Conservation (phyloP, 805 yeast genomes). For the Metschnikowia dekortorum region DNA sequence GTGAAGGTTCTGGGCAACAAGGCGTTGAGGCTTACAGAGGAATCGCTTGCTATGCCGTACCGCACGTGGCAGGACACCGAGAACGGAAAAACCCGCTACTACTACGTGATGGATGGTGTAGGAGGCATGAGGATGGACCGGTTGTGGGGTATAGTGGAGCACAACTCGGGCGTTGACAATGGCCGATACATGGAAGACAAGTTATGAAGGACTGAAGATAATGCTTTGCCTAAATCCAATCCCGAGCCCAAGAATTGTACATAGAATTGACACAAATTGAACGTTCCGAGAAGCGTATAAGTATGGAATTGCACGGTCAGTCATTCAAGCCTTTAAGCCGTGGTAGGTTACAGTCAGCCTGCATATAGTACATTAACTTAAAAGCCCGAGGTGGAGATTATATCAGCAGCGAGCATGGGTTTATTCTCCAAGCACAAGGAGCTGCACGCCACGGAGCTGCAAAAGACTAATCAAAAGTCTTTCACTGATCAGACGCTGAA, state of each 20-base stretch:
- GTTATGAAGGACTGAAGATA: not conserved
- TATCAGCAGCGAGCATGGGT: not conserved
- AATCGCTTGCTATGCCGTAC: constrained; percentile 22
- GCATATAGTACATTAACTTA: not conserved
- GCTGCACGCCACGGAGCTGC: not conserved
- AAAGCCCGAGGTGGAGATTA: not conserved
- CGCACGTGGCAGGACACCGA: constrained; percentile 37
- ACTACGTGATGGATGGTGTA: constrained; percentile 64
- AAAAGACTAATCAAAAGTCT: not conserved
- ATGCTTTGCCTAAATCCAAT: too few relatives aligned
- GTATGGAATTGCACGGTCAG: too few relatives aligned
- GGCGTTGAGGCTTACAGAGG: constrained; percentile 29
- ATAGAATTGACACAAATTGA: too few relatives aligned
- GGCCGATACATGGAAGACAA: constrained; percentile 45
- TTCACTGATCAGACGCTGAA: not conserved
- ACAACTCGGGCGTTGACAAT: constrained; percentile 59
- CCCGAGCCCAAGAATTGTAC: too few relatives aligned
- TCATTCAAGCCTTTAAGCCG: too few relatives aligned
- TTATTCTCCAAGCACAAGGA: constrained; percentile 4
- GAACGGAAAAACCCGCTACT: constrained; percentile 33
- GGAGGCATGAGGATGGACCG: constrained; percentile 85
- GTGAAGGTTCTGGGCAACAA: constrained; percentile 40
- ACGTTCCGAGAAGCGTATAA: too few relatives aligned
- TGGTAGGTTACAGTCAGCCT: not conserved
- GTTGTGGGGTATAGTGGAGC: constrained; percentile 77